Base-by-base conservation (phyloP, 2,329 filamentous ascomycete species). In the Coniochaeta sp. region DNA sequence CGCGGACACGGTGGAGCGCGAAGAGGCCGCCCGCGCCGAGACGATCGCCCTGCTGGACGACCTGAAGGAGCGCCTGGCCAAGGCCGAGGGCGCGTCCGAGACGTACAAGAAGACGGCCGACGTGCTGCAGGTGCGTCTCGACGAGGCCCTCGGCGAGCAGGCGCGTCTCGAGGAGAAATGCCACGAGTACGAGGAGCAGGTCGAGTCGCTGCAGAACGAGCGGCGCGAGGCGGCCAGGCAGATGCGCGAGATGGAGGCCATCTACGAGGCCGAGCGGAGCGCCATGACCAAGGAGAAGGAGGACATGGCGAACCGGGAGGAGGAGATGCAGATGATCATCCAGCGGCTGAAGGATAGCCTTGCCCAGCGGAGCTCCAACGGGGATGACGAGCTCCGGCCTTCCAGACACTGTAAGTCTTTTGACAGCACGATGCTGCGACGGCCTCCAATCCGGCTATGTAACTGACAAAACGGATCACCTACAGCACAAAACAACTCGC, bases 281-380 rank as follows among this genome's bases (percentile, higher is more conserved):
- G 86, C 90, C 59, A 89, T 93, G 76, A 86, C 91, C 70, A 91
- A 93, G 75, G 93, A 98, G 73, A 95, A 96, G 77, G 93, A 97
- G 65, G 91, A 96, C 67, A 89, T 93, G 74, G 81, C 84, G 59
- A 89, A 88, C 66, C 84, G 88, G 60, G 92, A 97, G 71, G 92
- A 96, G 70, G 92, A 96, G 73, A 87, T 98, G 83, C 91, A 96
- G 74, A 81, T 85, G 61, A 89, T 93, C 59, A 95, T 98, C 69
- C 91, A 96, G 76, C 83, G 93, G 59, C 79, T 99, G 67, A 98
- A 97, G 80, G 93, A 97, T 72, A 89, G 86, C 57, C 79, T 97
- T 67, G 88, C 90, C 58, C 89, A 93, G 75, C 87, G 89, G 72
- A 88, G 88, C 67, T 72, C 70, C 52, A 76, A 77, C 55, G 73